Evolutionary conservation across 495 filamentous ascomycete species (phyloP), one percentile per base, ranked within the genome.

Genomic region (Penicillium robsamsonii): DNA sequence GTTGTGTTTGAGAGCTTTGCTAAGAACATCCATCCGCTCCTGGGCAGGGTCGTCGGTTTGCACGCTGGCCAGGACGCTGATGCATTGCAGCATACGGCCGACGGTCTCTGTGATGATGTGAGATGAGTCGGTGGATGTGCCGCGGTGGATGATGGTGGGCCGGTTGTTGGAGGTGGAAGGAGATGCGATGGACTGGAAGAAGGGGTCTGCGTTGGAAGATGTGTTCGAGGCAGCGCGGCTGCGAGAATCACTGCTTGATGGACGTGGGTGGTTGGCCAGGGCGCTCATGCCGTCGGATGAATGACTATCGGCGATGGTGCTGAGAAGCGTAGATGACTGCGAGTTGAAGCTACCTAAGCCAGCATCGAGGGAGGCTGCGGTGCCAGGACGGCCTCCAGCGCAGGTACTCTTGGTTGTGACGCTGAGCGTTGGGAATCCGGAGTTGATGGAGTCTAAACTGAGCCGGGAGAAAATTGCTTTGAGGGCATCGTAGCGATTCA

Each of bases 31-130:
- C 64, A 97, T 88, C 72, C 84, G 88, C 47, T 80, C 82, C 71
- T 95, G 92, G 0, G 79, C 70, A n/a, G 86, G 83, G 60, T 95
- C 90, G 5, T 79, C 79, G 2, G 75, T 83, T 65, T 87, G 85
- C 12, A 95, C 82, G 59, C 86, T 87, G 10, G 89, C 87, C 1
- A 97, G 77, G 10, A 98, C 93, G 62, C 86, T 89, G 69, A 98
- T 87, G 67, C 95, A 98, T 73, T 98, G 94, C 57, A 98, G 80
- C 92, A 98, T 95, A 53, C 95, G 80, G 2, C 91, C 94, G 9
- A 96, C 93, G 51, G 91, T 96, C 57, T 97, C 92, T 13, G 94
- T 97, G 59, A 79, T 77, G 25, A 96, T 81, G 56, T 92, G 86
- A 24, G 91, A 89, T n/a, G 84, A 85, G 62, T 92, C 89, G 0